Conservation (phyloP, 2,329 filamentous ascomycete genomes). For the Graphiopsis chlorocephala region DNA sequence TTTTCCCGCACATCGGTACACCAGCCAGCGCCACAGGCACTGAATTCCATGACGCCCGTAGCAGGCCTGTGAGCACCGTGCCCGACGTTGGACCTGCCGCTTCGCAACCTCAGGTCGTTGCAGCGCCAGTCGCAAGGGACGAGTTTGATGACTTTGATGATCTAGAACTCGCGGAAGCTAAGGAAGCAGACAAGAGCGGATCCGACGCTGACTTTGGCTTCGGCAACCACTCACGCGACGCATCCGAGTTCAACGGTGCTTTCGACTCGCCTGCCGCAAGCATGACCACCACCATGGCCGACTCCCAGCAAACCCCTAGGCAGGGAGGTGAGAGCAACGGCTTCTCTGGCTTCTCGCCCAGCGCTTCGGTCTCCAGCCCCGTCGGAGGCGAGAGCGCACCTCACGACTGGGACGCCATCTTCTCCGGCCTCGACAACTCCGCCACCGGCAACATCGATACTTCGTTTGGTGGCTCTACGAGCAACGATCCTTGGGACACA, state of each 20-base stretch:
- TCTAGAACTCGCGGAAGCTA: constrained; percentile 78
- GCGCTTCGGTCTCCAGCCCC: constrained; percentile 20
- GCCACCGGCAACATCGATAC: constrained; percentile 29
- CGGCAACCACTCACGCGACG: constrained; percentile 52
- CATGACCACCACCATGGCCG: constrained; percentile 48
- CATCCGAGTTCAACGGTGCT: constrained; percentile 75
- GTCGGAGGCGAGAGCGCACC: constrained; percentile 38
- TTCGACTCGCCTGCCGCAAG: constrained; percentile 66
- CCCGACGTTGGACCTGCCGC: constrained; percentile 25
- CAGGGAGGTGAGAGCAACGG: constrained; percentile 25
- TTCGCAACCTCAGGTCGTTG: constrained; percentile 13
- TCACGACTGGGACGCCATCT: constrained; percentile 95
- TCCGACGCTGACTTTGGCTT: constrained; percentile 74
- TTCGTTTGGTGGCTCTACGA: constrained; percentile 18
- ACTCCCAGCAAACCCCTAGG: constrained; percentile 30
- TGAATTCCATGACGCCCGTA: constrained; percentile 29
- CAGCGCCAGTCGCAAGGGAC: constrained; percentile 39
- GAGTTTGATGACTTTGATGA: constrained; percentile 74
- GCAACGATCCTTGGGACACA: constrained; percentile 30
- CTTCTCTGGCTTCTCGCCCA: constrained; percentile 25
- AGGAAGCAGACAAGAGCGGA: constrained; percentile 68
- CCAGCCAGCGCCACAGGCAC: constrained; percentile 12
- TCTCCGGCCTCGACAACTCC: constrained; percentile 69
- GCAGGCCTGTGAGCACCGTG: constrained; percentile 29
- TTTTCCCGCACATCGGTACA: constrained; percentile 6